A percentile compares a stretch with the other conserved stretches of the same genome.
Evolutionary conservation across 73 alveolate genomes (phyloP).

Genomic region (Symbiodinium pilosum): DNA sequence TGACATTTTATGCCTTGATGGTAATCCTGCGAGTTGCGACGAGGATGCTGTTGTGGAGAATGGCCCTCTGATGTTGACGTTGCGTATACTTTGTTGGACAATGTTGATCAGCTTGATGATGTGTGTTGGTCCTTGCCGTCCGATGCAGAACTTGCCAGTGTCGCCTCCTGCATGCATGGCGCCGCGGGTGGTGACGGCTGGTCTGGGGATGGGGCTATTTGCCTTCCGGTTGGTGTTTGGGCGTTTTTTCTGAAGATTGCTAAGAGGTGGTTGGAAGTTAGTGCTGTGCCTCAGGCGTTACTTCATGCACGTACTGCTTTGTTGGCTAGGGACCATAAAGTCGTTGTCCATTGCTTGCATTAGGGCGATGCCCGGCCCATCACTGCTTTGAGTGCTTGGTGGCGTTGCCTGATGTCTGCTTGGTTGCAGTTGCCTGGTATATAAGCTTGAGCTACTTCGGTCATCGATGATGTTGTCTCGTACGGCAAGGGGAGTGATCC

Average conservation of each 20-base stretch:
- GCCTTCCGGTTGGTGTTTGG: background rate
- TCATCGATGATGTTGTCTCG: background rate
- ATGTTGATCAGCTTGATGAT: background rate
- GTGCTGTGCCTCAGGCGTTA: background rate
- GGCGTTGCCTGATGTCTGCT: background rate
- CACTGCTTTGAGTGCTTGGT: background rate
- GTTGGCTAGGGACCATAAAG: background rate
- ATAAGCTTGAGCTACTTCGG: background rate
- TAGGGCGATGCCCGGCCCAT: background rate
- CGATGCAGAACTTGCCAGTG: background rate
- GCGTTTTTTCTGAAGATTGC: background rate
- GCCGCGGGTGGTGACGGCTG: background rate
- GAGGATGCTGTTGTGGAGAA: background rate
- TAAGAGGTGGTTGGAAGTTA: background rate
- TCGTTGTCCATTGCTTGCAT: background rate
- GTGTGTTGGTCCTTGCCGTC: background rate
- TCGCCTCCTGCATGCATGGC: background rate
- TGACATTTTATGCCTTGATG: background rate
- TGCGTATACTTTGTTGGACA: background rate
- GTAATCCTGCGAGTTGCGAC: background rate
- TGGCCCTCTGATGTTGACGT: background rate
- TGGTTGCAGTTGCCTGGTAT: background rate
- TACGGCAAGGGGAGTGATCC: background rate
- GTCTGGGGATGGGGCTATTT: background rate
- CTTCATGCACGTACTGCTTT: background rate